Evolutionary conservation across 202 grass and related monocot species (phyloP).

Genomic region (Schoenoplectus tabernaemontani): DNA sequence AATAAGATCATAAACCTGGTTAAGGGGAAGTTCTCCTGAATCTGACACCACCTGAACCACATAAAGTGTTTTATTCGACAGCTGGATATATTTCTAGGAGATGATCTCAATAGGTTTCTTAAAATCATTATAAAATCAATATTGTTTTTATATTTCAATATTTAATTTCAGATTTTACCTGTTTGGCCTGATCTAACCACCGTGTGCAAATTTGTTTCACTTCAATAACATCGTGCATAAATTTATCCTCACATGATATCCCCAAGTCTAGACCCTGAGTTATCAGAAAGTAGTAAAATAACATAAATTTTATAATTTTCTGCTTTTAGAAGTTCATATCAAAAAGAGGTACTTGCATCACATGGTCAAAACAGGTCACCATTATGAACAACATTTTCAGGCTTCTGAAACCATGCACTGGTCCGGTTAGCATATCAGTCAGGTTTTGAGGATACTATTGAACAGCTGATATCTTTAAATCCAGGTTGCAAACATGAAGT

Average conservation of each 20-base stretch:
- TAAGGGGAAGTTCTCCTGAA: slow-evolving; percentile 67
- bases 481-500: neutral
- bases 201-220: slow-evolving; percentile 44
- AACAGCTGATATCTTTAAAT: neutral
- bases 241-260: slow-evolving; percentile 57
- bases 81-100: neutral
- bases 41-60: slow-evolving; percentile 44
- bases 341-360: neutral
- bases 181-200: slow-evolving; percentile 61
- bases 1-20: slow-evolving; percentile 63
- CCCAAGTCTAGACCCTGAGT: slow-evolving; percentile 62
- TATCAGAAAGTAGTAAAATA: slow-evolving; percentile 18
- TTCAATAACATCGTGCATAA: slow-evolving; percentile 53
- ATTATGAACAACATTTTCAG: too few species aligned
- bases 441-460: neutral
- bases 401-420: neutral
- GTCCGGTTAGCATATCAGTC: neutral
- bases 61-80: slow-evolving; percentile 12
- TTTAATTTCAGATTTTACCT: slow-evolving; percentile 47
- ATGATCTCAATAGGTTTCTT: neutral
- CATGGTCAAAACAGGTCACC: neutral
- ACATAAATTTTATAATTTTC: neutral
- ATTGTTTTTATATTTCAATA: too few species aligned
- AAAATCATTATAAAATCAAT: slow-evolving; percentile 1
- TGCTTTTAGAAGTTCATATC: neutral